Conservation (phyloP, 192 early-diverging fungal species). For the Coemansia sp. region DNA sequence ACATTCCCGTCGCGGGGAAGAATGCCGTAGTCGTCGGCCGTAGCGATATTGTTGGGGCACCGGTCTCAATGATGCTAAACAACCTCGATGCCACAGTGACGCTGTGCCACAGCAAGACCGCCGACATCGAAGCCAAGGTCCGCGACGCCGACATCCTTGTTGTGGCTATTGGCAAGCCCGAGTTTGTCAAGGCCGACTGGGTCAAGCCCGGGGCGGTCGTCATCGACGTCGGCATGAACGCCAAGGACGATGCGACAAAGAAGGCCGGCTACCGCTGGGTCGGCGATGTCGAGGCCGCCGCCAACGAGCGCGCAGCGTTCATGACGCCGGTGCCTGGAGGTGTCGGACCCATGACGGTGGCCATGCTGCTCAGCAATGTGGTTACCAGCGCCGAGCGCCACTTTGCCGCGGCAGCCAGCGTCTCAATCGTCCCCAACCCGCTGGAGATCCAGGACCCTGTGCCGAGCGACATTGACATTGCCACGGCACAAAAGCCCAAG, state of each 20-base stretch:
- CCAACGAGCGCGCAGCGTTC: constrained; percentile 61
- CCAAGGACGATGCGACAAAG: constrained; percentile 76
- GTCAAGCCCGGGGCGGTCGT: constrained; percentile 89
- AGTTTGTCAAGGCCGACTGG: constrained; percentile 88
- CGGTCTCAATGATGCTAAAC: constrained; percentile 77
- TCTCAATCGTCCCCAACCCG: constrained; percentile 53
- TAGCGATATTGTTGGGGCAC: constrained; percentile 90
- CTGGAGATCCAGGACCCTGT: constrained; percentile 71
- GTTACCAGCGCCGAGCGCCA: constrained; percentile 69
- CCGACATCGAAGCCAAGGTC: constrained; percentile 70
- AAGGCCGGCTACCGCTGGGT: constrained; percentile 88
- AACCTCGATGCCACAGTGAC: constrained; percentile 86
- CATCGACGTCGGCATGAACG: constrained; percentile 97
- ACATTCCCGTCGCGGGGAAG: constrained; percentile 71
- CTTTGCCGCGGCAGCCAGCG: constrained; percentile 50
- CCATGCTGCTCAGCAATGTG: constrained; percentile 94
- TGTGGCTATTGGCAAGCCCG: constrained; percentile 77
- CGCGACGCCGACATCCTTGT: constrained; percentile 83
- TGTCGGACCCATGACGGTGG: constrained; percentile 99
- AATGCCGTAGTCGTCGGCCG: constrained; percentile 93
- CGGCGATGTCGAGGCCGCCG: constrained; percentile 85
- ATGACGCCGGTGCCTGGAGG: constrained; percentile 98
- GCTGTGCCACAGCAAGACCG: constrained; percentile 84
- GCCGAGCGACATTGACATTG: constrained; percentile 94
- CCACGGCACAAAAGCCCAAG: constrained; percentile 82